Evolutionary conservation across 1,139 yeast species (phyloP).

Genomic region (Pichia sp.): DNA sequence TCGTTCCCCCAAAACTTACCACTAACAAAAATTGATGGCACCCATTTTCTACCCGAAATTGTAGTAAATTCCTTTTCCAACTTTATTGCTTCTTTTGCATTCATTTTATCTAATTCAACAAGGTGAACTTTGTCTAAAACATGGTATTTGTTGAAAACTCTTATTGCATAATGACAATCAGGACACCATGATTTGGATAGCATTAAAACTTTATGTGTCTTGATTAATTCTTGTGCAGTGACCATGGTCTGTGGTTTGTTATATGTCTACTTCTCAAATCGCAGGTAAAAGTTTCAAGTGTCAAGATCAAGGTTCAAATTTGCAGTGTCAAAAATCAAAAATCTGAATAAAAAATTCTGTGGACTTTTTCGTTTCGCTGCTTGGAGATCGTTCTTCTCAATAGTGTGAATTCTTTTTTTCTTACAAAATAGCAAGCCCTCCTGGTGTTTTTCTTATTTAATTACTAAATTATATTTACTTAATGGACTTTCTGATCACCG

Average conservation of each 20-base stretch:
- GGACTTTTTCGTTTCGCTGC: too few species aligned
- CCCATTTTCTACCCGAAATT: constrained; percentile 61
- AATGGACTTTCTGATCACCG: too few species aligned
- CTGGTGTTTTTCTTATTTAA: too few species aligned
- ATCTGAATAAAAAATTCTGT: too few species aligned
- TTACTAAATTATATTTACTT: too few species aligned
- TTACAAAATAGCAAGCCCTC: too few species aligned
- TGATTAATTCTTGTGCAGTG: constrained; percentile 36
- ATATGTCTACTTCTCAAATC: too few species aligned
- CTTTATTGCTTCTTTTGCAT: constrained; percentile 44
- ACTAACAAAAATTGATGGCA: constrained; percentile 62
- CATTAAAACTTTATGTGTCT: constrained; percentile 45
- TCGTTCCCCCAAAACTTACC: constrained; percentile 62
- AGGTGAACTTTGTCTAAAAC: constrained; percentile 44
- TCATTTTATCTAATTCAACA: constrained; percentile 56
- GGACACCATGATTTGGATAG: constrained; percentile 74
- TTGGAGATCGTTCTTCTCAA: too few species aligned
- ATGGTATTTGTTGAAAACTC: constrained; percentile 45
- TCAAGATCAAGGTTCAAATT: too few species aligned
- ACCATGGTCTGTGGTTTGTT: not conserved
- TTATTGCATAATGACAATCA: constrained; percentile 60
- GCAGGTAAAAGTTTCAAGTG: too few species aligned
- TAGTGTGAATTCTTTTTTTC: too few species aligned
- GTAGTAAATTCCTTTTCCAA: constrained; percentile 57
- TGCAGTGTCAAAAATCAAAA: too few species aligned